Percentiles rank a stretch among this genome's conserved stretches.
Conservation (phyloP, 2,329 filamentous ascomycete genomes). For the Colletotrichum zoysiae region DNA sequence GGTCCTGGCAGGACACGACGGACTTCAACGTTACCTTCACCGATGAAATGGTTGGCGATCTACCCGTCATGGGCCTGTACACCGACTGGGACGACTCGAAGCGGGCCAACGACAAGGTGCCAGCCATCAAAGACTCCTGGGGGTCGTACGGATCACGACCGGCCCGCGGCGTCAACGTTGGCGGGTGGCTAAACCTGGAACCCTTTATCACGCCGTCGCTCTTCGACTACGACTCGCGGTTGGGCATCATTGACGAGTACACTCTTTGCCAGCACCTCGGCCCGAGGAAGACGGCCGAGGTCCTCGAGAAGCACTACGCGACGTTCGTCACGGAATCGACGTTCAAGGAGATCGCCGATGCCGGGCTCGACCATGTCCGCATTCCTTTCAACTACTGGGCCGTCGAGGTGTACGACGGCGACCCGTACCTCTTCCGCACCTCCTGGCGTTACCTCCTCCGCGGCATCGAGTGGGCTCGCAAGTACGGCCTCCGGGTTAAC, state of each 20-base stretch:
- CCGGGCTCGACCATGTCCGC: slow-evolving; percentile 95
- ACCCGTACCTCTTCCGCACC: slow-evolving; percentile 88
- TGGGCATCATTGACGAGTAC: slow-evolving; percentile 88
- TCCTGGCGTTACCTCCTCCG: slow-evolving; percentile 95
- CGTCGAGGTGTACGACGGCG: slow-evolving; percentile 83
- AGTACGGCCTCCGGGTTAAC: slow-evolving; percentile 92
- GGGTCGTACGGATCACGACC: slow-evolving; percentile 81
- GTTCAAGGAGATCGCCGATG: slow-evolving; percentile 85
- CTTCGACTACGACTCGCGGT: slow-evolving; percentile 74
- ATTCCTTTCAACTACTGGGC: slow-evolving; percentile 98
- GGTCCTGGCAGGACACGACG: slow-evolving; percentile 88
- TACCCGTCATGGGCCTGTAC: slow-evolving; percentile 92
- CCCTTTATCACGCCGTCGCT: slow-evolving; percentile 96
- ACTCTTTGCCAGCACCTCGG: slow-evolving; percentile 82
- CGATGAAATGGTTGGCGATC: slow-evolving; percentile 81
- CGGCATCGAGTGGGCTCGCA: slow-evolving; percentile 92
- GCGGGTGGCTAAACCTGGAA: slow-evolving; percentile 93
- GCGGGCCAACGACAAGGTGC: slow-evolving; percentile 82
- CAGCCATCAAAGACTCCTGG: slow-evolving; percentile 81
- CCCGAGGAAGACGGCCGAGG: slow-evolving; percentile 69
- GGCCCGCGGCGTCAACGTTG: slow-evolving; percentile 90
- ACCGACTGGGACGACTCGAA: slow-evolving; percentile 87
- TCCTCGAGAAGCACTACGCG: slow-evolving; percentile 92
- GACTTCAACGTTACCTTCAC: slow-evolving; percentile 98
- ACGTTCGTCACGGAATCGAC: slow-evolving; percentile 87